phyloP scores from a whole-genome alignment of 106 monocot genomes.

The Gastrodia elata region DNA sequence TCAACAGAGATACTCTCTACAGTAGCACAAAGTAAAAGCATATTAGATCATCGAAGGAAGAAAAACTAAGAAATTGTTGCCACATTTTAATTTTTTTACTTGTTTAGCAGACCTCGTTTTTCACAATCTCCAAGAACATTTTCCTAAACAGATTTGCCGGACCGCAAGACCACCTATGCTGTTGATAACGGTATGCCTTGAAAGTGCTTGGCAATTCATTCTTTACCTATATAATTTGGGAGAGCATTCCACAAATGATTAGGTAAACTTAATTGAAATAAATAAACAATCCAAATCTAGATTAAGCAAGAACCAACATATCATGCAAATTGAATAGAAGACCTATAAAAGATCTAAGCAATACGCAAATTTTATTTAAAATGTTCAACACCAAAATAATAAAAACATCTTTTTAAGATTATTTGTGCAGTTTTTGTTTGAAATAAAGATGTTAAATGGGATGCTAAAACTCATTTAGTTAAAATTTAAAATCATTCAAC shows the following conservation, averaged over 20 bases:
- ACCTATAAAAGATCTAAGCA: too few relatives aligned
- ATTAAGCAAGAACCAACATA: neutral
- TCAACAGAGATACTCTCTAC: constrained; percentile 33
- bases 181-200: constrained; percentile 42
- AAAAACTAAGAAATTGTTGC: neutral
- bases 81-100: neutral
- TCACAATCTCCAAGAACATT: constrained; percentile 34
- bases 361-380: too few relatives aligned
- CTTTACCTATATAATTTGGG: constrained; percentile 22
- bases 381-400: too few relatives aligned
- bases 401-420: too few relatives aligned
- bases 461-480: too few relatives aligned
- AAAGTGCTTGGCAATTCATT: constrained; percentile 35
- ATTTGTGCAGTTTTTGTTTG: too few relatives aligned
- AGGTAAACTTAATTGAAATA: neutral
- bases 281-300: neutral
- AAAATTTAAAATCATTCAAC: too few relatives aligned
- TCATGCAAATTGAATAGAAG: neutral
- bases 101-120: constrained; percentile 22
- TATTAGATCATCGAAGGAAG: neutral
- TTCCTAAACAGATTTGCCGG: constrained; percentile 37
- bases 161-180: constrained; percentile 43
- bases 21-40: constrained; percentile 4
- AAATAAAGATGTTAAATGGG: too few relatives aligned
- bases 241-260: neutral